These are phyloP conservation scores for Penicillium sp. DNA, from an alignment of 2,329 filamentous ascomycete genomes.

Conservation along the genomic window DNA sequence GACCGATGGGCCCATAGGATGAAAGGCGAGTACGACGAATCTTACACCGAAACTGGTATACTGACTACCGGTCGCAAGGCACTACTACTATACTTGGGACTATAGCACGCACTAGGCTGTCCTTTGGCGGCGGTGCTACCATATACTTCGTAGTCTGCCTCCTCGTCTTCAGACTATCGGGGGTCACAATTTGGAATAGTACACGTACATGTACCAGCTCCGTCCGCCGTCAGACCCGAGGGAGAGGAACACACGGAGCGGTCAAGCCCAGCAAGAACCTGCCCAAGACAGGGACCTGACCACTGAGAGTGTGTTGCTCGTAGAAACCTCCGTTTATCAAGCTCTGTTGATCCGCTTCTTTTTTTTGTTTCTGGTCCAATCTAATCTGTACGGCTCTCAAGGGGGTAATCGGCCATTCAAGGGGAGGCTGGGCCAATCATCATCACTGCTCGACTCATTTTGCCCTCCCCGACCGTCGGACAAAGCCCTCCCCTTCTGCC, in stretches of 20 bases:
- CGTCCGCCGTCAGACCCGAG: slow-evolving; percentile 1
- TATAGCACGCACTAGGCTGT: not conserved
- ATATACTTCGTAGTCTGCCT: not conserved
- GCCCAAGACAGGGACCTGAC: not conserved
- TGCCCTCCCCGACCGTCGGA: not conserved
- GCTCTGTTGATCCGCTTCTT: too few species aligned
- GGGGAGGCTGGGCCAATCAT: slow-evolving; percentile 5
- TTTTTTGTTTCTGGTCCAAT: not conserved
- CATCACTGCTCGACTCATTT: not conserved
- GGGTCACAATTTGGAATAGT: not conserved
- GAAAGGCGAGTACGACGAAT: not conserved
- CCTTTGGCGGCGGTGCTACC: not conserved
- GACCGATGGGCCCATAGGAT: not conserved
- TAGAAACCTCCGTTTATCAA: not conserved
- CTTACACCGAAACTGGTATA: not conserved
- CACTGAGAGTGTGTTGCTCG: not conserved
- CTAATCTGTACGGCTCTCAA: not conserved
- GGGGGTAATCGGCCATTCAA: not conserved
- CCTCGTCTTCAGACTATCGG: not conserved
- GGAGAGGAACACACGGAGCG: slow-evolving; percentile 13
- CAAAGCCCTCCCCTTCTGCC: not conserved
- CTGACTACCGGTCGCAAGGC: not conserved
- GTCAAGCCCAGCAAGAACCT: slow-evolving; percentile 17
- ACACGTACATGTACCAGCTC: not conserved
- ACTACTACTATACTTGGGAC: not conserved